Conservation (phyloP, 2,329 filamentous ascomycete species). For the Capronia americana region DNA sequence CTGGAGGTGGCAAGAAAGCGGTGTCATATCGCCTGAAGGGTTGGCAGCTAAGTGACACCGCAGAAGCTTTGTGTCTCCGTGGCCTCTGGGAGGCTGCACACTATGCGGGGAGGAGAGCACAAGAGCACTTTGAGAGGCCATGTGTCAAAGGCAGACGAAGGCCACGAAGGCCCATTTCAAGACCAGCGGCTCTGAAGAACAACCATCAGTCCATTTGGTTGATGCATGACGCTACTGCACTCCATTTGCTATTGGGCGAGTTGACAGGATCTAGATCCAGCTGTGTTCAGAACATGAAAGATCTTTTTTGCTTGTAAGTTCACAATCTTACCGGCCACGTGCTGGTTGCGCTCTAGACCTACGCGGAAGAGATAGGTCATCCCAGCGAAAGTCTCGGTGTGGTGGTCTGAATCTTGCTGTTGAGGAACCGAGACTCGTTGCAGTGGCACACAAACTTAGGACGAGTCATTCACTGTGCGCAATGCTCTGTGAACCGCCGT, state of each 20-base stretch:
- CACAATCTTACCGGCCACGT: background rate
- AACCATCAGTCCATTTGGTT: background rate
- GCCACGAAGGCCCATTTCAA: background rate
- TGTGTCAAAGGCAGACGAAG: background rate
- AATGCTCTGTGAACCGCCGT: background rate
- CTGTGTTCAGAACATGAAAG: background rate
- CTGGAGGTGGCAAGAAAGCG: background rate
- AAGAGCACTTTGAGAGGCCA: background rate
- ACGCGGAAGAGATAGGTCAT: background rate
- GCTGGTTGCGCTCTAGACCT: background rate
- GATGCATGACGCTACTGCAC: background rate
- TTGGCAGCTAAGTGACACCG: background rate
- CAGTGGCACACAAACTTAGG: background rate
- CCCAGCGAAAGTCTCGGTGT: background rate
- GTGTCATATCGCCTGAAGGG: slow-evolving; percentile 4
- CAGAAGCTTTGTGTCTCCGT: background rate
- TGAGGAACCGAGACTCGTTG: background rate
- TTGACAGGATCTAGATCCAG: background rate
- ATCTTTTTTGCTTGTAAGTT: background rate
- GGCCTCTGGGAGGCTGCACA: background rate
- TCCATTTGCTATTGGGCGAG: background rate
- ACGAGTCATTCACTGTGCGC: background rate
- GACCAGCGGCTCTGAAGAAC: background rate
- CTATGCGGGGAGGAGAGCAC: background rate
- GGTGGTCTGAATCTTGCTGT: background rate